A percentile compares a stretch with the other conserved stretches of the same genome.
These are phyloP conservation scores for Aspergillus sp. DNA, from an alignment of 2,329 filamentous ascomycete genomes.

Conservation along the genomic window DNA sequence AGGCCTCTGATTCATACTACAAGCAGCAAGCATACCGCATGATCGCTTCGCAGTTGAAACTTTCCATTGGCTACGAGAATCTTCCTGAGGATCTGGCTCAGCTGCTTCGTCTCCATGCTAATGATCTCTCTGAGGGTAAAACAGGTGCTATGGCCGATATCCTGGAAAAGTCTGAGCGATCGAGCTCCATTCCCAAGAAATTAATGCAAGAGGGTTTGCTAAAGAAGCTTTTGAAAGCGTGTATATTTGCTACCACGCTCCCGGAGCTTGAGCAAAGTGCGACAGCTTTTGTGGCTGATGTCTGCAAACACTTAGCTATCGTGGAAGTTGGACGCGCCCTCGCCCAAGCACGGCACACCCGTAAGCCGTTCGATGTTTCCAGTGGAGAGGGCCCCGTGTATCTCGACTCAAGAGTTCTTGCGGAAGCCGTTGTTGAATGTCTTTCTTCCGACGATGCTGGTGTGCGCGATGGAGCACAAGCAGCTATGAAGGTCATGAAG, in stretches of 20 bases:
- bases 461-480: conserved; percentile 78
- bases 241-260: conserved; percentile 79
- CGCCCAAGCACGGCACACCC: conserved; percentile 70
- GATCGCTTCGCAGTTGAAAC: conserved; percentile 82
- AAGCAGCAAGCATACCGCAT: conserved; percentile 89
- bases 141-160: conserved; percentile 63
- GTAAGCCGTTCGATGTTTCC: conserved; percentile 75
- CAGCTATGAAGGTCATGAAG: conserved; percentile 72
- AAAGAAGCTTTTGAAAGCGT: conserved; percentile 82
- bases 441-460: conserved; percentile 77
- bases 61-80: conserved; percentile 81
- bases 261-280: conserved; percentile 75
- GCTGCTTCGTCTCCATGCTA: conserved; percentile 79
- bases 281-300: conserved; percentile 67
- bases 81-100: conserved; percentile 85
- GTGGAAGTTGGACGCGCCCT: conserved; percentile 85
- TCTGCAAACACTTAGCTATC: conserved; percentile 86
- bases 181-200: conserved; percentile 82
- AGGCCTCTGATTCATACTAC: conserved; percentile 73
- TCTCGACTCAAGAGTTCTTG: conserved; percentile 80
- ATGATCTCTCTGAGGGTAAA: conserved; percentile 73
- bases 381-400: conserved; percentile 82
- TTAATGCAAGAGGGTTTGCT: conserved; percentile 74
- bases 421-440: conserved; percentile 85
- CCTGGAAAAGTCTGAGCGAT: conserved; percentile 70